Evolutionary conservation across 257 asterid genomes (phyloP).

Genomic region (Ballota nigra): DNA sequence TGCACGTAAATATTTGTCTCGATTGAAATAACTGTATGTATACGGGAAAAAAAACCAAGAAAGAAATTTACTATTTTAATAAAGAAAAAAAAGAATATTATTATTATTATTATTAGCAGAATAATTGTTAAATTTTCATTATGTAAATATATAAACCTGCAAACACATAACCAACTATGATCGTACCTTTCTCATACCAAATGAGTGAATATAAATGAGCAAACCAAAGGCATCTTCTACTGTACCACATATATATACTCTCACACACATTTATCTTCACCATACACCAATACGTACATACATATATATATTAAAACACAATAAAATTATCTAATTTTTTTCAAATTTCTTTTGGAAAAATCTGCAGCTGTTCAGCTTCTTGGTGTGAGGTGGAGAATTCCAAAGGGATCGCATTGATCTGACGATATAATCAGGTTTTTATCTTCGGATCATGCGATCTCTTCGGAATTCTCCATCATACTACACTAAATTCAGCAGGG

Average conservation of each 20-base stretch:
- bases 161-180: conserved; percentile 26
- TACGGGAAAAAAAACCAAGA: too few relatives aligned
- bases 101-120: too few relatives aligned
- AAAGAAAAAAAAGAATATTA: not conserved
- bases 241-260: conserved; percentile 6
- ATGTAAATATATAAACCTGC: conserved; percentile 25
- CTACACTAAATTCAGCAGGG: conserved; percentile 20
- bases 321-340: not conserved
- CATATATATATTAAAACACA: not conserved
- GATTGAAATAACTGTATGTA: too few relatives aligned
- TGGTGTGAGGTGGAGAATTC: conserved; percentile 45
- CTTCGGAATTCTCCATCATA: conserved; percentile 57
- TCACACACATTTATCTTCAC: not conserved
- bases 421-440: not conserved
- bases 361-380: not conserved
- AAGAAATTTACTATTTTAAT: not conserved
- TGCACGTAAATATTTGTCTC: too few relatives aligned
- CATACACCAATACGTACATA: conserved; percentile 1
- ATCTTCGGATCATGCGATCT: conserved; percentile 60
- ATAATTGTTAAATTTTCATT: too few relatives aligned
- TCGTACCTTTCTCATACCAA: conserved; percentile 28
- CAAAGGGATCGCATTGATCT: conserved; percentile 56
- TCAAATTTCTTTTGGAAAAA: conserved; percentile 19
- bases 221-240: conserved; percentile 33
- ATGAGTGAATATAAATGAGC: conserved; percentile 38